Percentiles rank a stretch among this genome's conserved stretches.
Evolutionary conservation across 768 basidiomycete genomes (phyloP).

Genomic region (Astraeus odoratus): DNA sequence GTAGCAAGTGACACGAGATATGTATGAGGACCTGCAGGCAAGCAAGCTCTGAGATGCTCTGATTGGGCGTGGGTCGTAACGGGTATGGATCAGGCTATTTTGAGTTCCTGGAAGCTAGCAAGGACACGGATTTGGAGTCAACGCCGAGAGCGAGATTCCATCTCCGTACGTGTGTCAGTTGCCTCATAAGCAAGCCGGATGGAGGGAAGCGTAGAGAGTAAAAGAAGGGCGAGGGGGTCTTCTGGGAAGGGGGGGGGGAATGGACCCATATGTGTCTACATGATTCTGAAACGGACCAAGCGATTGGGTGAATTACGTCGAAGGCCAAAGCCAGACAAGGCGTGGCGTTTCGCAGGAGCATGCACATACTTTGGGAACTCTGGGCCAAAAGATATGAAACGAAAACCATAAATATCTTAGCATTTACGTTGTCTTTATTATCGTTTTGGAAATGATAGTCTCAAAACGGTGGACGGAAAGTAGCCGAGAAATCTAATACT

Average conservation of each 20-base stretch:
- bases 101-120: conserved; percentile 9
- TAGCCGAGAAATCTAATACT: background rate
- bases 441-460: background rate
- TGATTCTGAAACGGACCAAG: background rate
- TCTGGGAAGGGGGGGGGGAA: background rate
- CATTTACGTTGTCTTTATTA: background rate
- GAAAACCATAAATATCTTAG: background rate
- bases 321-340: conserved; percentile 5
- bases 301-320: conserved; percentile 7
- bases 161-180: too few species aligned
- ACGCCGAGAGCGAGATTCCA: too few species aligned
- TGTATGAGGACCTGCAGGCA: too few species aligned
- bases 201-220: too few species aligned
- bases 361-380: background rate
- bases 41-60: too few species aligned
- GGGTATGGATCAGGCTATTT: conserved; percentile 13
- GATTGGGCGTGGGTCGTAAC: background rate
- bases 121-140: conserved; percentile 10
- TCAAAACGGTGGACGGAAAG: background rate
- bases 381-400: conserved; percentile 1
- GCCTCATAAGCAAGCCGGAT: too few species aligned
- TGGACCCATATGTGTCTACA: background rate
- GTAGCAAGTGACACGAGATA: background rate
- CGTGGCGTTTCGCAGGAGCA: conserved; percentile 1
- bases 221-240: conserved; percentile 6